Percentiles rank a stretch among this genome's conserved stretches.
These are phyloP conservation scores for Paecilomyces variotii DNA, from an alignment of 2,329 filamentous ascomycete species.

Conservation along the genomic window DNA sequence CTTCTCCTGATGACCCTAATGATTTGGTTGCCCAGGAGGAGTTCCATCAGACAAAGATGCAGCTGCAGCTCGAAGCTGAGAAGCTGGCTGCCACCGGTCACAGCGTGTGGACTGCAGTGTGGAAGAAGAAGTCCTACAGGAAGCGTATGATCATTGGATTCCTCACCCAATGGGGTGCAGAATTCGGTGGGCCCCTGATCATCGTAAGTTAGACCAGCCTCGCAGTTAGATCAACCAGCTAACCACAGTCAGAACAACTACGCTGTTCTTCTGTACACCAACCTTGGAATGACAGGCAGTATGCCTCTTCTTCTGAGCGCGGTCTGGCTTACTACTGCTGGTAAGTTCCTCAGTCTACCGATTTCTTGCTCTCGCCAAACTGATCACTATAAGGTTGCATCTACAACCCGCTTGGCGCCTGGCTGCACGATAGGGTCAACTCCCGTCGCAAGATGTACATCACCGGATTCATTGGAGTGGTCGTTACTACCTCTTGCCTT, in stretches of 20 bases:
- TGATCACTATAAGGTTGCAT: constrained; percentile 28
- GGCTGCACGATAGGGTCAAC: constrained; percentile 29
- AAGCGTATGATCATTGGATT: constrained; percentile 47
- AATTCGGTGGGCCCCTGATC: constrained; percentile 46
- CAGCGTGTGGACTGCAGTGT: constrained; percentile 39
- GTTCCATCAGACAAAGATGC: constrained; percentile 40
- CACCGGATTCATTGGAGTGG: constrained; percentile 33
- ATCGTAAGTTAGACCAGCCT: constrained; percentile 32
- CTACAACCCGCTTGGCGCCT: constrained; percentile 29
- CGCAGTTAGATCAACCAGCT: background rate
- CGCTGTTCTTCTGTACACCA: constrained; percentile 37
- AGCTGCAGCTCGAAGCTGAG: constrained; percentile 36
- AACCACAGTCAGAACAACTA: constrained; percentile 36
- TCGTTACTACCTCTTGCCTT: constrained; percentile 34
- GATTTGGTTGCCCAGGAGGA: constrained; percentile 40
- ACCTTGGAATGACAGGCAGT: constrained; percentile 34
- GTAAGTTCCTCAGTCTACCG: constrained; percentile 19
- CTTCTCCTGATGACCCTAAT: constrained; percentile 30
- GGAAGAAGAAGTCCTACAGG: constrained; percentile 41
- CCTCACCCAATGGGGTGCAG: constrained; percentile 46
- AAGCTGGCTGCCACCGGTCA: constrained; percentile 33
- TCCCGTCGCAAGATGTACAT: constrained; percentile 36
- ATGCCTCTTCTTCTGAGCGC: constrained; percentile 39
- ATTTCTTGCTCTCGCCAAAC: constrained; percentile 10
- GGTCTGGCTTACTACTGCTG: constrained; percentile 39